These are phyloP conservation scores for Acanthamoeba polyphaga DNA, from an alignment of 208 protist species.

Conservation along the genomic window DNA sequence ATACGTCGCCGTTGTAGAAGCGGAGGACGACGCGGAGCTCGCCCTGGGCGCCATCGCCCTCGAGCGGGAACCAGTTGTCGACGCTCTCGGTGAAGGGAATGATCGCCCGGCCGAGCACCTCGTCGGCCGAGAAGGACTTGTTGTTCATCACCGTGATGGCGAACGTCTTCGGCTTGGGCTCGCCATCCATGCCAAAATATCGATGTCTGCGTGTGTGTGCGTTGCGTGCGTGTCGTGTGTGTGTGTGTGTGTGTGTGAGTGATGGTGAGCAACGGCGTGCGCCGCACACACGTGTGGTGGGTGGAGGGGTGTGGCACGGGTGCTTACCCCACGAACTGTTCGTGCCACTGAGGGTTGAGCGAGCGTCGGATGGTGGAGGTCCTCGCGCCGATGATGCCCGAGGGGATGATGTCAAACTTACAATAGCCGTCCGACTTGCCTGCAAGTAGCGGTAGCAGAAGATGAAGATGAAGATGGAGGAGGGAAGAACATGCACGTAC, in stretches of 20 bases:
- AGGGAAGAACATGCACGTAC: too few species aligned
- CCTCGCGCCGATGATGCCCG: constrained; percentile 66
- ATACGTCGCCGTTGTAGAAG: constrained; percentile 69
- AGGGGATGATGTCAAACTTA: constrained; percentile 67
- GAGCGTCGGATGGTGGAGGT: constrained; percentile 61
- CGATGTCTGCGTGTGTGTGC: not conserved
- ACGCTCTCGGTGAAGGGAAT: constrained; percentile 69
- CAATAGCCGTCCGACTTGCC: constrained; percentile 47
- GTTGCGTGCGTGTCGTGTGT: too few species aligned
- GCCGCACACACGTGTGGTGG: too few species aligned
- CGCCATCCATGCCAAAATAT: constrained; percentile 68
- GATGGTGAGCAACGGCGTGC: not conserved
- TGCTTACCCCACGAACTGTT: constrained; percentile 69
- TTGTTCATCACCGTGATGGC: constrained; percentile 65
- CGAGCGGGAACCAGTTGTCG: constrained; percentile 58
- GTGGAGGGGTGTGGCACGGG: too few species aligned
- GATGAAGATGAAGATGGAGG: not conserved
- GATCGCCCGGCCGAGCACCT: constrained; percentile 24
- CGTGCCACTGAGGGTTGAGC: constrained; percentile 56
- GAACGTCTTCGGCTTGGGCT: constrained; percentile 69
- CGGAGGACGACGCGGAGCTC: constrained; percentile 54
- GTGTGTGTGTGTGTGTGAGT: not conserved
- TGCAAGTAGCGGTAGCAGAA: not conserved
- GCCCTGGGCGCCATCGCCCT: constrained; percentile 60
- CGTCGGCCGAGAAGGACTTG: constrained; percentile 66